Evolutionary conservation across 2,329 filamentous ascomycete species (phyloP).

Genomic region (Claviceps pusilla): DNA sequence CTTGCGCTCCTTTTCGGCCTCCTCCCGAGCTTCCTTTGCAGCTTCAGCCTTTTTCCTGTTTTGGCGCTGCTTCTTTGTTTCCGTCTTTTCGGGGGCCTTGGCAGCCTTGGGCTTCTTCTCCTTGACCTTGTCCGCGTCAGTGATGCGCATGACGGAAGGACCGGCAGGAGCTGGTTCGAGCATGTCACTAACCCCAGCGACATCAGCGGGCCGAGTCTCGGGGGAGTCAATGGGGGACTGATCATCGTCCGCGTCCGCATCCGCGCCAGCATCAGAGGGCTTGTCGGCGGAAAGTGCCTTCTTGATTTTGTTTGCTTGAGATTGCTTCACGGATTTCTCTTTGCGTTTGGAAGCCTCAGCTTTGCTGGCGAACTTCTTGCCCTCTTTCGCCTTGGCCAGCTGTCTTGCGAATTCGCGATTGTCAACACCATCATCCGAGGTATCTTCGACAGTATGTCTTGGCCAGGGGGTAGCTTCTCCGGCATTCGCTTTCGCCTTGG

Average conservation of each 20-base stretch:
- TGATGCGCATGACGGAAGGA: constrained; percentile 66
- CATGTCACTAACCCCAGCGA: constrained; percentile 77
- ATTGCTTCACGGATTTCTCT: constrained; percentile 57
- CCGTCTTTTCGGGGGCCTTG: constrained; percentile 49
- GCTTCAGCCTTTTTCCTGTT: constrained; percentile 79
- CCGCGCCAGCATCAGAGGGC: constrained; percentile 46
- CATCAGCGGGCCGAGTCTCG: constrained; percentile 37
- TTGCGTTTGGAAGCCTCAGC: constrained; percentile 46
- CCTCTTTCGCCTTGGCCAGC: constrained; percentile 55
- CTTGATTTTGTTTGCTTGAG: constrained; percentile 39
- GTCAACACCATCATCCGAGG: constrained; percentile 45
- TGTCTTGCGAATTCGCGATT: constrained; percentile 66
- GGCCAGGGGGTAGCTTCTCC: constrained; percentile 2
- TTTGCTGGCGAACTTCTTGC: constrained; percentile 42
- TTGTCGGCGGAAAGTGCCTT: constrained; percentile 28
- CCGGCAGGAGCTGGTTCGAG: constrained; percentile 56
- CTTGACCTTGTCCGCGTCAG: constrained; percentile 47
- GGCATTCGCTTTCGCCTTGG: constrained; percentile 23
- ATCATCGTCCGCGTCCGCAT: constrained; percentile 74
- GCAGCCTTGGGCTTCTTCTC: constrained; percentile 48
- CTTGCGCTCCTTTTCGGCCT: constrained; percentile 66
- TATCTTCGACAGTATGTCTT: constrained; percentile 18
- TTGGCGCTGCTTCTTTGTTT: constrained; percentile 92
- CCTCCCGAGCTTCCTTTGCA: constrained; percentile 58
- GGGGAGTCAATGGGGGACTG: constrained; percentile 57